These are phyloP conservation scores for Neoascochyta sp. DNA, from an alignment of 2,329 filamentous ascomycete species.

Conservation along the genomic window DNA sequence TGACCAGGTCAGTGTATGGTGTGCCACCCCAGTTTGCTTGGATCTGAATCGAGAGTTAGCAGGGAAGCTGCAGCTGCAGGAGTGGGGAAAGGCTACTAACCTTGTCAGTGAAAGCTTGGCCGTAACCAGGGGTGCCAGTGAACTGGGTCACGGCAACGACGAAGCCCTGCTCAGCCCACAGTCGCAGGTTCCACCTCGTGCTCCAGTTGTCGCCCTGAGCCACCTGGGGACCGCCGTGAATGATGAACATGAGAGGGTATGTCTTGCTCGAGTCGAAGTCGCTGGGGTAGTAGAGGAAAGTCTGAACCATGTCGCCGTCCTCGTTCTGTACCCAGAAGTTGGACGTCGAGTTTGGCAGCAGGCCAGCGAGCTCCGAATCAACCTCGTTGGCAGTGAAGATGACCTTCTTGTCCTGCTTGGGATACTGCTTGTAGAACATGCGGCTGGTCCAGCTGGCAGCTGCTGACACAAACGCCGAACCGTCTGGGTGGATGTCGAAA, in stretches of 20 bases:
- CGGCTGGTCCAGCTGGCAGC: conserved; percentile 31
- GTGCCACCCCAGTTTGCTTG: conserved; percentile 75
- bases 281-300: conserved; percentile 61
- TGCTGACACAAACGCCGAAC: conserved; percentile 46
- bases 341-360: conserved; percentile 58
- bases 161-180: conserved; percentile 85
- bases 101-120: conserved; percentile 70
- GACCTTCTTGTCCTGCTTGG: conserved; percentile 32
- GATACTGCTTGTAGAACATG: conserved; percentile 30
- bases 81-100: too few species aligned
- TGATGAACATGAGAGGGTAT: conserved; percentile 73
- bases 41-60: conserved; percentile 47
- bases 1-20: conserved; percentile 78
- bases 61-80: too few species aligned
- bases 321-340: conserved; percentile 69
- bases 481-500: conserved; percentile 57
- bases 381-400: conserved; percentile 62
- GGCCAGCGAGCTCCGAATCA: conserved; percentile 61
- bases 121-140: conserved; percentile 77
- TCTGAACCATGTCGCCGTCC: conserved; percentile 57
- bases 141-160: conserved; percentile 77
- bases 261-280: conserved; percentile 66
- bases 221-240: conserved; percentile 79
- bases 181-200: conserved; percentile 77
- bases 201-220: conserved; percentile 73